phyloP scores from a whole-genome alignment of 108 stramenopile species.

The Cyclotella cryptica region DNA sequence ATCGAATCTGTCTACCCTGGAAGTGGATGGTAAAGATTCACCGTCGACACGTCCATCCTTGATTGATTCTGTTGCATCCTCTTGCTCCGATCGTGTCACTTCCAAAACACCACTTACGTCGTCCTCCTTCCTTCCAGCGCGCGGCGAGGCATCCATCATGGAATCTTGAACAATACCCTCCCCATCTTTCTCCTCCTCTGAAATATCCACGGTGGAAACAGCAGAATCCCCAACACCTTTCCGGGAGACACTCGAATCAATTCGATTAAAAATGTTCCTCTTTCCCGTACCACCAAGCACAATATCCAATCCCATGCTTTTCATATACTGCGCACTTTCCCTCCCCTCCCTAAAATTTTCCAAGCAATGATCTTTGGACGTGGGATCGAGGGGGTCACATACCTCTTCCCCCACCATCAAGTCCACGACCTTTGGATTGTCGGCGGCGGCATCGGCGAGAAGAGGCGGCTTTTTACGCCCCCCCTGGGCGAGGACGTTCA shows the following conservation, averaged over 20 bases:
- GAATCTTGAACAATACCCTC: too few species aligned
- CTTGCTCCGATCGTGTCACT: not conserved
- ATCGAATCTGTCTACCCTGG: conserved; percentile 3
- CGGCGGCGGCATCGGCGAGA: not conserved
- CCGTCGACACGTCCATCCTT: not conserved
- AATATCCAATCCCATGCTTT: not conserved
- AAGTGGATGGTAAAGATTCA: not conserved
- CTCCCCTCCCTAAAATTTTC: conserved; percentile 45
- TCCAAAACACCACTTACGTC: too few species aligned
- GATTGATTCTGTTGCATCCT: not conserved
- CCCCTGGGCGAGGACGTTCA: not conserved
- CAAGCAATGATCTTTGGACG: conserved; percentile 17
- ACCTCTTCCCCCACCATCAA: conserved; percentile 1
- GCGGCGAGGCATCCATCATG: too few species aligned
- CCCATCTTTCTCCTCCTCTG: too few species aligned
- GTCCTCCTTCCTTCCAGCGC: too few species aligned
- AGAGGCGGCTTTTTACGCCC: not conserved
- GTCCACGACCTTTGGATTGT: not conserved
- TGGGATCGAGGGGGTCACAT: conserved; percentile 4
- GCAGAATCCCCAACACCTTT: conserved; percentile 4
- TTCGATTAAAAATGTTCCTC: too few species aligned
- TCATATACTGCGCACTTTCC: conserved; percentile 35
- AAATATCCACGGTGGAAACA: not conserved
- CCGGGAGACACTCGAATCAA: not conserved
- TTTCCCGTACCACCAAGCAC: not conserved